Conservation (phyloP, 2,329 filamentous ascomycete genomes). For the Fusarium sp. region DNA sequence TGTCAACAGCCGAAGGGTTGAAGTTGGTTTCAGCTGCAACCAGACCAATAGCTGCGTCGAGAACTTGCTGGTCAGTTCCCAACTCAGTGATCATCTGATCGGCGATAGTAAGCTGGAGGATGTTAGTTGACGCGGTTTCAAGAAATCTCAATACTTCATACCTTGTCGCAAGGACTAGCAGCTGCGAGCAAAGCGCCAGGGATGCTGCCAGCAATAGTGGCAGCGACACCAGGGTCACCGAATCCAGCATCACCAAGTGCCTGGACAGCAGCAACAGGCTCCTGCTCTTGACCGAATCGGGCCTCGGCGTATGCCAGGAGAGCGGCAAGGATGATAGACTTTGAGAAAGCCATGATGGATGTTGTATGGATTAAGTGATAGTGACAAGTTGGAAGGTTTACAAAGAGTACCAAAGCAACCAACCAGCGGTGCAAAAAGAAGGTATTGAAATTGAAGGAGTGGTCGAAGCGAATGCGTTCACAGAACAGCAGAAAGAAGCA, state of each 20-base stretch:
- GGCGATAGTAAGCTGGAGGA: conserved; percentile 64
- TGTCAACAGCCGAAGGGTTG: conserved; percentile 69
- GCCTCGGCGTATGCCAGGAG: conserved; percentile 57
- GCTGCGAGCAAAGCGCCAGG: conserved; percentile 70
- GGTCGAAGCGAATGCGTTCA: conserved; percentile 44
- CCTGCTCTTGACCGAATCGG: conserved; percentile 72
- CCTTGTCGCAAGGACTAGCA: conserved; percentile 73
- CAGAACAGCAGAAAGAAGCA: conserved; percentile 41
- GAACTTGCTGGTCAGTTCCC: conserved; percentile 66
- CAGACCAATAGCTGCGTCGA: conserved; percentile 69
- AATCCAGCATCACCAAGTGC: conserved; percentile 57
- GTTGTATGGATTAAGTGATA: background rate
- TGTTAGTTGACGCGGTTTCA: conserved; percentile 22
- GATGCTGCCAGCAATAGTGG: conserved; percentile 69
- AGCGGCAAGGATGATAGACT: conserved; percentile 27
- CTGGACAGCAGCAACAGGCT: conserved; percentile 63
- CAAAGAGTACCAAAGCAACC: conserved; percentile 24
- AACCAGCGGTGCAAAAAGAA: conserved; percentile 36
- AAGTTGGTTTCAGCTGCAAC: conserved; percentile 78
- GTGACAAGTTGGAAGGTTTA: conserved; percentile 1
- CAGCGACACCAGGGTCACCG: conserved; percentile 67
- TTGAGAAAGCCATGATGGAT: conserved; percentile 22
- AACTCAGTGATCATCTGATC: conserved; percentile 71
- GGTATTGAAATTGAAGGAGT: conserved; percentile 28
- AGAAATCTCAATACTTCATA: conserved; percentile 33